phyloP scores from a whole-genome alignment of 78 protist species.

The Dictyostelium citrinum region DNA sequence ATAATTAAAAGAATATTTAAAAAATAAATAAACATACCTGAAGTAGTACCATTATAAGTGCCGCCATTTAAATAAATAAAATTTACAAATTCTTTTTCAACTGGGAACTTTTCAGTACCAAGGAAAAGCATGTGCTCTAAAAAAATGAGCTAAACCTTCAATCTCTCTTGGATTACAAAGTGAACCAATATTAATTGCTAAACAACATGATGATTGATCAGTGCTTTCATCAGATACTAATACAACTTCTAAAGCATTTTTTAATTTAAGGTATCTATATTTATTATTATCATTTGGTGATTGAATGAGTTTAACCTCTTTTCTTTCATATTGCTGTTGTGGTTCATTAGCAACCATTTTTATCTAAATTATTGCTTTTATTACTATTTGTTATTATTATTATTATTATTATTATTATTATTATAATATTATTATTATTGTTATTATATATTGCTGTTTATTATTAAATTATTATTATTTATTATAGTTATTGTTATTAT shows the following conservation, averaged over 20 bases:
- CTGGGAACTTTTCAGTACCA: constrained; percentile 79
- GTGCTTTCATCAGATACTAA: not conserved
- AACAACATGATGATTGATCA: constrained; percentile 24
- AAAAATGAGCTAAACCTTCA: constrained; percentile 90
- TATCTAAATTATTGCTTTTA: too few species aligned
- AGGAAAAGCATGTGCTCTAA: constrained; percentile 85
- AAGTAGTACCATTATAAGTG: constrained; percentile 15
- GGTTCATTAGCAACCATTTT: not conserved
- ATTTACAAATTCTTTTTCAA: constrained; percentile 38
- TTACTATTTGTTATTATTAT: too few species aligned
- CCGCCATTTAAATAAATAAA: constrained; percentile 9
- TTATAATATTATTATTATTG: too few species aligned
- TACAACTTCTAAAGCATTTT: constrained; percentile 27
- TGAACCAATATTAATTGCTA: constrained; percentile 55
- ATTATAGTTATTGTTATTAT: too few species aligned
- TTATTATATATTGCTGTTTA: too few species aligned
- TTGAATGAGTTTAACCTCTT: not conserved
- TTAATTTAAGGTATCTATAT: constrained; percentile 35
- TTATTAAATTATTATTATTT: too few species aligned
- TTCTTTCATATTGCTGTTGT: not conserved
- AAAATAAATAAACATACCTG: not conserved
- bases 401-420: too few species aligned
- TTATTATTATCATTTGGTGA: constrained; percentile 62
- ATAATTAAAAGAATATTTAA: too few species aligned
- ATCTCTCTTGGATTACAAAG: constrained; percentile 67